Conservation (phyloP, 176 grass and related monocot species). For the Alopecurus myosuroides region DNA sequence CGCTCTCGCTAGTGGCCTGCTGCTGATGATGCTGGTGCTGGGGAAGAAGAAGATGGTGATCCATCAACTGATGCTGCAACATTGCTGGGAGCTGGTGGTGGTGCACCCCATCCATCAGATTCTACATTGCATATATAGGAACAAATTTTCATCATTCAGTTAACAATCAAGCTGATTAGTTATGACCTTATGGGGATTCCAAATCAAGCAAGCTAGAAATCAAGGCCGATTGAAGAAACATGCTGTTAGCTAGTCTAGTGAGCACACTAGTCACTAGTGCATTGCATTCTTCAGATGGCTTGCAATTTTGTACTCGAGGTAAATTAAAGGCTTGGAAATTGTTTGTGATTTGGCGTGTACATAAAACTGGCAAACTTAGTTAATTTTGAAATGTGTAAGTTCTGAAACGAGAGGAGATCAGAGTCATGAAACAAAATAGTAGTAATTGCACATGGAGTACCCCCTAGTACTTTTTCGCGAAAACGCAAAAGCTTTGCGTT, state of each 20-base stretch:
- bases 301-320: not conserved
- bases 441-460: not conserved
- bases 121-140: constrained; percentile 16
- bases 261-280: not conserved
- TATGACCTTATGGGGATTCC: not conserved
- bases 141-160: not conserved
- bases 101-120: constrained; percentile 40
- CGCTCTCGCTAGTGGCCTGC: constrained; percentile 33
- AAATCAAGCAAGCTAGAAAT: not conserved
- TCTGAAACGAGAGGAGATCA: not conserved
- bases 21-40: constrained; percentile 41
- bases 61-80: constrained; percentile 28
- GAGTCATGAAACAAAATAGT: not conserved
- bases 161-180: not conserved
- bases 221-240: not conserved
- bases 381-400: not conserved
- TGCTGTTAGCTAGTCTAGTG: not conserved
- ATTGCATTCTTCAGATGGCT: not conserved
- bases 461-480: too few species aligned
- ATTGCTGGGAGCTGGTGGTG: constrained; percentile 34
- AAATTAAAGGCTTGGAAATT: not conserved
- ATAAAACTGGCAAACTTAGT: not conserved
- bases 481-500: too few species aligned
- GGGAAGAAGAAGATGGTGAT: constrained; percentile 52
- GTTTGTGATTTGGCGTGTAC: not conserved